Percentiles rank a stretch among this genome's conserved stretches.
These are phyloP conservation scores for Cardamine chenopodiifolia DNA, from an alignment of 345 rosid species.

Conservation along the genomic window DNA sequence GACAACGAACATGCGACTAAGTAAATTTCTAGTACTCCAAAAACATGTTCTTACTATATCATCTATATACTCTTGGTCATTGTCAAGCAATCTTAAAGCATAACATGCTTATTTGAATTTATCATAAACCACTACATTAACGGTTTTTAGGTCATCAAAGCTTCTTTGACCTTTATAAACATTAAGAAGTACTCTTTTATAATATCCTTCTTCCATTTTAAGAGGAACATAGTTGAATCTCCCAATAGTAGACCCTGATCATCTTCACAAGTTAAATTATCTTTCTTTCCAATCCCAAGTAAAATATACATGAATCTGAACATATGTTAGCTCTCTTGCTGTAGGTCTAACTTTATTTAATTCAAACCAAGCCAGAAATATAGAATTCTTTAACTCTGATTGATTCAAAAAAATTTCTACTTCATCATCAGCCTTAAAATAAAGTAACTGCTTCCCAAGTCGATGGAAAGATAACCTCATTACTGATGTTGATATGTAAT, in stretches of 20 bases:
- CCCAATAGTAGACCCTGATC: background rate
- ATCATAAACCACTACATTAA: background rate
- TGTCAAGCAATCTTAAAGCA: background rate
- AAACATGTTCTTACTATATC: background rate
- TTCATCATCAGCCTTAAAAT: background rate
- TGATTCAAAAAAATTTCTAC: background rate
- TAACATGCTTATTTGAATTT: background rate
- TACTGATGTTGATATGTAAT: background rate
- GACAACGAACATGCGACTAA: background rate
- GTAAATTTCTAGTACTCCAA: background rate
- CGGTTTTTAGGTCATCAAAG: background rate
- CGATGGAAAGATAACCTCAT: background rate
- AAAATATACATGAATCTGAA: background rate
- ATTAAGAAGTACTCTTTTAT: background rate
- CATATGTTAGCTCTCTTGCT: background rate
- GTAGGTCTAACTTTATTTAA: background rate
- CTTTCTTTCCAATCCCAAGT: background rate
- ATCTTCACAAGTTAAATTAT: background rate
- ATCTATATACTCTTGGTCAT: background rate
- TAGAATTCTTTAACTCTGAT: background rate
- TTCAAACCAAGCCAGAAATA: background rate
- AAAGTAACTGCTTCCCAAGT: background rate
- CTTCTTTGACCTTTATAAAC: background rate
- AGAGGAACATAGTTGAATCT: background rate
- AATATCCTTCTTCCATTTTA: background rate